Evolutionary conservation across 805 yeast genomes (phyloP), one percentile per base, ranked within the genome.

Genomic region (Tetrapisispora arboricola): DNA sequence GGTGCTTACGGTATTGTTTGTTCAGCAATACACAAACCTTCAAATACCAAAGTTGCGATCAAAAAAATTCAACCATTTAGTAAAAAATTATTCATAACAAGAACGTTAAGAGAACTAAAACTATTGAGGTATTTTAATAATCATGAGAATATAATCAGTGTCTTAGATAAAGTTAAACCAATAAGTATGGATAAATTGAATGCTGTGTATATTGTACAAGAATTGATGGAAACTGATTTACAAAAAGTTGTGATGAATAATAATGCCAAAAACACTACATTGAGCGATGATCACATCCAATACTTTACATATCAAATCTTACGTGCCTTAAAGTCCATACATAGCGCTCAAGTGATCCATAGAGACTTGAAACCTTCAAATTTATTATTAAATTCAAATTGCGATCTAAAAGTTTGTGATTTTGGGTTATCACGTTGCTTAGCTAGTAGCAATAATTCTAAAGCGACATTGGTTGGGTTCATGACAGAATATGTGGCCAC

Each of bases 1-100:
- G 94, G 94, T 1, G 87, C 92, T 0, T 84, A 84, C 49, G 92
- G 94, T 0, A 71, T 81, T 2, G 94, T 84, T 5, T 80, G 83
- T 36, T 70, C 77, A 4, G 92, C 87, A 0, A 57, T 69, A 10
- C 85, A 80, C 49, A 68, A 67, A 44, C 78, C 80, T 11, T 68
- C 83, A 1, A 70, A 73, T 16, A 69, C 73, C 1, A 67, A 68
- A 44, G 92, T 84, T 2, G 94, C 94, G 1, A 82, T 84, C 44
- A 84, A 84, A 58, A 82, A 78, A 55, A 77, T 84, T 7, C 76
- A 76, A 43, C 88, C 92, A 0, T 81, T 82, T 55, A 72, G 74
- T 39, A 73, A 75, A 51, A 70, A 76, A 1, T 63, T 82, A 54
- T 75, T 81, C 44, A 78, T 86, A 45, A 64, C 83, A 4, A 64